Percentiles rank a stretch among this genome's conserved stretches.
Conservation (phyloP, 2,329 filamentous ascomycete genomes). For the Penicillium sp. region DNA sequence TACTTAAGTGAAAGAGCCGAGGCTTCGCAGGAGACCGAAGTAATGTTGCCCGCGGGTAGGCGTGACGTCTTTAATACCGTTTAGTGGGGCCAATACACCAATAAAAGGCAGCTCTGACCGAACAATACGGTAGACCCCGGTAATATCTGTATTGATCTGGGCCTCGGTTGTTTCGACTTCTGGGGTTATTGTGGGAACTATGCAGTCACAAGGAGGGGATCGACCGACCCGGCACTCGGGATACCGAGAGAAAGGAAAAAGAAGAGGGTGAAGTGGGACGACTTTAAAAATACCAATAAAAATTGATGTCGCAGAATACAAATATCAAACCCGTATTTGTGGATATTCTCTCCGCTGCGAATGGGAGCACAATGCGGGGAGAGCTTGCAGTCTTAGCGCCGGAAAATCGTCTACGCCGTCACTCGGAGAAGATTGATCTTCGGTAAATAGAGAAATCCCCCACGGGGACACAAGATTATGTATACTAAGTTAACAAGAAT, state of each 20-base stretch:
- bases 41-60: background rate
- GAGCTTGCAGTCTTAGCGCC: conserved; percentile 14
- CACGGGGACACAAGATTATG: conserved; percentile 10
- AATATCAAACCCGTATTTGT: background rate
- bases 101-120: background rate
- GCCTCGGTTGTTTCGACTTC: conserved; percentile 9
- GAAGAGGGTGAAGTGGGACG: conserved; percentile 1
- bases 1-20: conserved; percentile 20
- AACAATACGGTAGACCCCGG: background rate
- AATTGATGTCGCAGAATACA: background rate
- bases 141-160: background rate
- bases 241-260: conserved; percentile 1
- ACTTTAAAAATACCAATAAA: background rate
- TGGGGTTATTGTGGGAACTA: conserved; percentile 7
- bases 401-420: background rate
- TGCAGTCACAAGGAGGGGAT: conserved; percentile 1
- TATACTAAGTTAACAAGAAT: conserved; percentile 12
- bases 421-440: background rate
- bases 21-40: conserved; percentile 15
- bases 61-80: background rate
- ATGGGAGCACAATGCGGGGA: conserved; percentile 12
- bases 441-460: background rate
- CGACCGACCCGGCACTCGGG: background rate
- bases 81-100: background rate
- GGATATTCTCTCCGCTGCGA: background rate